A percentile compares a stretch with the other conserved stretches of the same genome.
Evolutionary conservation across 2,329 filamentous ascomycete species (phyloP).

Genomic region (Rhexocercosporidium sp.): DNA sequence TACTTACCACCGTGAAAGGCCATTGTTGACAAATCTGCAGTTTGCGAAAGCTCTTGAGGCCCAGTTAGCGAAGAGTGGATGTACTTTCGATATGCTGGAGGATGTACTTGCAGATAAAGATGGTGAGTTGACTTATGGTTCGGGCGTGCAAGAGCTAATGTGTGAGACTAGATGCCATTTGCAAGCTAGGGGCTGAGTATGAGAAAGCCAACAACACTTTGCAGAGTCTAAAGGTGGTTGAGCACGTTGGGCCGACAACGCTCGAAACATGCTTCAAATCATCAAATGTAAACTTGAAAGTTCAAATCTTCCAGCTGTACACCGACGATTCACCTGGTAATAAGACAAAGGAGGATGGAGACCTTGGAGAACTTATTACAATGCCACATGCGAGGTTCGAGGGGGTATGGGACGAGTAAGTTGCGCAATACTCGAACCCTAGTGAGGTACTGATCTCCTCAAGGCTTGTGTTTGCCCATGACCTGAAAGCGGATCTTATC

Average conservation of each 20-base stretch:
- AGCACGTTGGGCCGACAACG: slow-evolving; percentile 30
- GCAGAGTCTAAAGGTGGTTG: slow-evolving; percentile 36
- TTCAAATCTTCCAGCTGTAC: slow-evolving; percentile 31
- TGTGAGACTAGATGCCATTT: neutral
- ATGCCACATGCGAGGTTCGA: slow-evolving; percentile 38
- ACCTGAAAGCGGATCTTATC: slow-evolving; percentile 38
- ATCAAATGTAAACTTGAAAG: slow-evolving; percentile 23
- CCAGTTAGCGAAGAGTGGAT: slow-evolving; percentile 19
- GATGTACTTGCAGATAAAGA: slow-evolving; percentile 28
- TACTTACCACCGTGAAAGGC: neutral
- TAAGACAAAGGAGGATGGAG: slow-evolving; percentile 21
- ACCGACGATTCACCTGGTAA: neutral
- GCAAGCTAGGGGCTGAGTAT: slow-evolving; percentile 24
- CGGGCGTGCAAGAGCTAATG: neutral
- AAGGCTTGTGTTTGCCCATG: slow-evolving; percentile 41
- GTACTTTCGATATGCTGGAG: slow-evolving; percentile 26
- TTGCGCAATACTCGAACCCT: neutral
- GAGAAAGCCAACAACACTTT: slow-evolving; percentile 19
- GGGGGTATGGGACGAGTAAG: slow-evolving; percentile 38
- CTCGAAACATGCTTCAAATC: slow-evolving; percentile 25
- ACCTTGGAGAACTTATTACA: slow-evolving; percentile 32
- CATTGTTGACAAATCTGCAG: neutral
- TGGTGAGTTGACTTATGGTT: slow-evolving; percentile 17
- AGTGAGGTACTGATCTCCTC: slow-evolving; percentile 1
- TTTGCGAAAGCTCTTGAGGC: slow-evolving; percentile 18